Conservation (phyloP, 768 basidiomycete species). For the Russula sp. region DNA sequence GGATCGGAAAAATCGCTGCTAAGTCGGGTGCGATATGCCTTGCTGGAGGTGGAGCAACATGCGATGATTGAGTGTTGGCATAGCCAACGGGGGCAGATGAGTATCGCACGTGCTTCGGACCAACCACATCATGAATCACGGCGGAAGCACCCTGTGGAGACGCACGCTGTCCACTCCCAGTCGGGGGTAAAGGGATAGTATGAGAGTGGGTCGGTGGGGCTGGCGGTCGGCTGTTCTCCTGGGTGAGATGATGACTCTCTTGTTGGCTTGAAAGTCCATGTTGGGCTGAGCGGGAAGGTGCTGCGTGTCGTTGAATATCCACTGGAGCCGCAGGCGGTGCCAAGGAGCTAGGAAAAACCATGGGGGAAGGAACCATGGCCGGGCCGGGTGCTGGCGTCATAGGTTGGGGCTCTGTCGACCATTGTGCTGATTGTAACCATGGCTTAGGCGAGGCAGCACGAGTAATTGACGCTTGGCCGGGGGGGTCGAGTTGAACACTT, state of each 20-base stretch:
- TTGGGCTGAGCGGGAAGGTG: not conserved
- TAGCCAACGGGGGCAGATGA: conserved; percentile 2
- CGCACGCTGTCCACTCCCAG: conserved; percentile 5
- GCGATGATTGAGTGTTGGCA: not conserved
- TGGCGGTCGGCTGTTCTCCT: conserved; percentile 2
- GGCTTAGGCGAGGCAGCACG: not conserved
- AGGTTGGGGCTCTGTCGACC: conserved; percentile 13
- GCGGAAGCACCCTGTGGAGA: conserved; percentile 3
- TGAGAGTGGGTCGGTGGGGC: conserved; percentile 5
- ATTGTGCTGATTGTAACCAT: conserved; percentile 10
- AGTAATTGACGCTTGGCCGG: not conserved
- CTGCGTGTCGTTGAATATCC: not conserved
- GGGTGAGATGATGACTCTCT: not conserved
- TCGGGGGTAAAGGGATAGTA: not conserved
- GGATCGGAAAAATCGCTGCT: conserved; percentile 21
- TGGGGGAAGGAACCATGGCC: conserved; percentile 14
- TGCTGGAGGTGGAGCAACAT: conserved; percentile 5
- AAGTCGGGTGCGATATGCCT: conserved; percentile 17
- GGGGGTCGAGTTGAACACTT: conserved; percentile 1
- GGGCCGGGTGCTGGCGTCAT: conserved; percentile 1
- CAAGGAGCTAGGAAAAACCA: conserved; percentile 8
- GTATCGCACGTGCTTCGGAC: conserved; percentile 8
- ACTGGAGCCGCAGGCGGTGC: not conserved
- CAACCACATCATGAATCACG: conserved; percentile 1
- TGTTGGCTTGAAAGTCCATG: not conserved